phyloP scores from a whole-genome alignment of 1,284 basidiomycete species.

The Apiotrichum akiyoshidainum region DNA sequence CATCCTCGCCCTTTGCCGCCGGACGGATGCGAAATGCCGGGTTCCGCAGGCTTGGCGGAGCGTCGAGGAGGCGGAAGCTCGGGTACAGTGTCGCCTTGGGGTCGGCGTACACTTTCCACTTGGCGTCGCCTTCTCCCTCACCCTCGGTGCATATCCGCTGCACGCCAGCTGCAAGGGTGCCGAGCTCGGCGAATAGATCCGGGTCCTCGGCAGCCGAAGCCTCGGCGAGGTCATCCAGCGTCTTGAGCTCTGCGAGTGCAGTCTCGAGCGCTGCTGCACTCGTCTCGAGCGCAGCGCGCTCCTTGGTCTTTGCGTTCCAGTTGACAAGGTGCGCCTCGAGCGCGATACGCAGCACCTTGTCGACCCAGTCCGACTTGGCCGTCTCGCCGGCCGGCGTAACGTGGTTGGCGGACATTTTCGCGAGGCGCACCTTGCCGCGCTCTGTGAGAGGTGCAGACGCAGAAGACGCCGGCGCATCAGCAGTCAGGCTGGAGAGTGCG shows the following conservation, averaged over 20 bases:
- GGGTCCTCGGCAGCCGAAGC: conserved; percentile 10
- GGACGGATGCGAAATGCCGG: conserved; percentile 18
- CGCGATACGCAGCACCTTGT: conserved; percentile 14
- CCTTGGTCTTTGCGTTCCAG: conserved; percentile 28
- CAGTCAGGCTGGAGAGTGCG: neutral
- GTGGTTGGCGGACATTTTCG: conserved; percentile 38
- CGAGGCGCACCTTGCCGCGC: conserved; percentile 28
- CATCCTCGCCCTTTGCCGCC: conserved; percentile 9
- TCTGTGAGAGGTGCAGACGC: neutral
- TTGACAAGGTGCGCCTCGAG: conserved; percentile 31
- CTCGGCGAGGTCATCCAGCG: conserved; percentile 33
- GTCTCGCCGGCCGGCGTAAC: conserved; percentile 28
- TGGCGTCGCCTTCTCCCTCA: conserved; percentile 2
- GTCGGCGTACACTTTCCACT: conserved; percentile 10
- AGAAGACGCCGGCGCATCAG: neutral
- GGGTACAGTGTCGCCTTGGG: conserved; percentile 13
- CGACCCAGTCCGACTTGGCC: conserved; percentile 36
- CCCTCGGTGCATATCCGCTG: conserved; percentile 2
- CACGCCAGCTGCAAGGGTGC: conserved; percentile 22
- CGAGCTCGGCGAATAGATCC: conserved; percentile 40
- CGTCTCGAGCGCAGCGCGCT: conserved; percentile 16
- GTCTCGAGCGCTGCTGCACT: conserved; percentile 25
- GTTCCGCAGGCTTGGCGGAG: conserved; percentile 3
- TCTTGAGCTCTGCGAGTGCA: conserved; percentile 34
- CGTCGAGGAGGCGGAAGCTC: conserved; percentile 15